These are phyloP conservation scores for Aureobasidium vineae DNA, from an alignment of 2,329 filamentous ascomycete genomes.

Conservation along the genomic window DNA sequence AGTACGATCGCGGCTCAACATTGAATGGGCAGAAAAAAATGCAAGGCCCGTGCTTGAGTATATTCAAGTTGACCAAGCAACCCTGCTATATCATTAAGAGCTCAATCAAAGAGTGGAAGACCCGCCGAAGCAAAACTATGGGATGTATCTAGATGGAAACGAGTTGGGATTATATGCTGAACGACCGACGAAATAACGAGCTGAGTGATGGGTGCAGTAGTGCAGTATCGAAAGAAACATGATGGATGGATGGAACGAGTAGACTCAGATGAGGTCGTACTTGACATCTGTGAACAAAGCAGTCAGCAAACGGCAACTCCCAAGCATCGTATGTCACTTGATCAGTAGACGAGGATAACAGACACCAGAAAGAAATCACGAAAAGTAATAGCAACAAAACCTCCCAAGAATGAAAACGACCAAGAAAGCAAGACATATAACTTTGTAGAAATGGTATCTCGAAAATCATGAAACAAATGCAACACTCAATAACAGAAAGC, in stretches of 20 bases:
- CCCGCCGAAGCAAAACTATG: background rate
- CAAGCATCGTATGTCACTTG: too few relatives aligned
- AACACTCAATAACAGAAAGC: background rate
- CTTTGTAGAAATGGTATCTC: background rate
- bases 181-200: background rate
- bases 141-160: background rate
- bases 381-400: too few relatives aligned
- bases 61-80: background rate
- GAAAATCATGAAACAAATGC: background rate
- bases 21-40: background rate
- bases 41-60: background rate
- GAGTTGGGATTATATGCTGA: background rate
- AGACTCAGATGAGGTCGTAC: background rate
- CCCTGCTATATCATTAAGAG: background rate
- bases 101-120: rapidly evolving
- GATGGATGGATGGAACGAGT: too few relatives aligned
- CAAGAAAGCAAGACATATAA: background rate
- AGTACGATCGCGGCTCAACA: conserved; percentile 4
- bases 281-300: background rate
- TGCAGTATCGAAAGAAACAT: too few relatives aligned
- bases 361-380: background rate
- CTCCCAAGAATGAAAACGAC: background rate
- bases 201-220: background rate
- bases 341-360: too few relatives aligned
- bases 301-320: too few relatives aligned